Base-by-base conservation (phyloP, 768 basidiomycete genomes). In the Xerocomus brunneocitrinus region DNA sequence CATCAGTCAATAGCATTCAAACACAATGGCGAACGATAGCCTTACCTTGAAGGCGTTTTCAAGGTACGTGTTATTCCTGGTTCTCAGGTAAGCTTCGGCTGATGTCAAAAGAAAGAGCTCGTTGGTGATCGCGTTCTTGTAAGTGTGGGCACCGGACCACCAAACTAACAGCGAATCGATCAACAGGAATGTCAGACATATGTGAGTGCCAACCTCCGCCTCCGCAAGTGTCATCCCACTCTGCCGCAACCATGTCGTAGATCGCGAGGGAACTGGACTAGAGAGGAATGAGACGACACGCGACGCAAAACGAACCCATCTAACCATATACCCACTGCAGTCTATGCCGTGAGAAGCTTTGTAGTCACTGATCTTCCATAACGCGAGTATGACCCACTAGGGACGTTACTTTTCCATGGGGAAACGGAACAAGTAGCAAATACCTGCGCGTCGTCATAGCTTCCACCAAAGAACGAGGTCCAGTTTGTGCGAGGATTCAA, bases 51-150 rank as follows among this genome's bases (percentile, higher is more conserved):
- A 58, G 0, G 79, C 81, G 58, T 82, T 82, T 41, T 68, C 64
- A 31, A 81, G 72, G 59, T 76, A 82, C 1, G 69, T 64, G 25
- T 65, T 59, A 40, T 73, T 71, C 2, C 64, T 50, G 36, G 65
- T 71, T 43, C 56, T 68, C 32, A 76, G 57, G 57, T 75, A 80
- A 8, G 76, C 81, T 28, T 65, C 55, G 3, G 81, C 80, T 3
- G 80, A 81, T 6, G 74, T 71, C 32, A 76, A 64, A 14, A 82
- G 67, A 67, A 80, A 83, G 9, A 82, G 71, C 51, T 81, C 72
- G 57, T 83, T 82, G n/a, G 81, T 83, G 53, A 83, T 76, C 9
- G 80, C 79, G 49, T 82, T 82, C 68, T 83, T 83, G 70, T 82
- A 82, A 0, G 72, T 76, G 57, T 78, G 76, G 19, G 70, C 79